A percentile compares a stretch with the other conserved stretches of the same genome.
Conservation (phyloP, 345 rosid species). For the Pistacia vera region DNA sequence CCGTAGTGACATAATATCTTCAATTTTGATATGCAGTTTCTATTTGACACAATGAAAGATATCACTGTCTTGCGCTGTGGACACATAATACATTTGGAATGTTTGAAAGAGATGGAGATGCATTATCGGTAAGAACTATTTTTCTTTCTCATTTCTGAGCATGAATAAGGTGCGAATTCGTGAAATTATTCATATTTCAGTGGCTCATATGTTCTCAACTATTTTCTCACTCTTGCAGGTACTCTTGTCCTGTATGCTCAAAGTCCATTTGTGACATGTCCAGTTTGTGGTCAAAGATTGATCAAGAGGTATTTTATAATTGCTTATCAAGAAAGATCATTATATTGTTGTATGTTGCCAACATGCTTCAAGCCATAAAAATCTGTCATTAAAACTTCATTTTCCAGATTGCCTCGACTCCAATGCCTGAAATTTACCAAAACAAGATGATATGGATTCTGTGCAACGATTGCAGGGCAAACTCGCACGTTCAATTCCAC, state of each 20-base stretch:
- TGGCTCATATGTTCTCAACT: background rate
- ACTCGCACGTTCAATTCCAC: slow-evolving; percentile 66
- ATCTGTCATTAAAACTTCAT: background rate
- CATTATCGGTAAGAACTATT: slow-evolving; percentile 43
- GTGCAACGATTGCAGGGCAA: slow-evolving; percentile 81
- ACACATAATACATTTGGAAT: slow-evolving; percentile 66
- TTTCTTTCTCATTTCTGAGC: background rate
- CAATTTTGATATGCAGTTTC: slow-evolving; percentile 44
- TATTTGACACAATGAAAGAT: slow-evolving; percentile 61
- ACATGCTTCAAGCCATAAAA: slow-evolving; percentile 5
- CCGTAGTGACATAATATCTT: slow-evolving; percentile 2
- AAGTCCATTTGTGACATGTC: slow-evolving; percentile 83
- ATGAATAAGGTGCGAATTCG: background rate
- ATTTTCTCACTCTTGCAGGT: slow-evolving; percentile 44
- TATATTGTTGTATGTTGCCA: background rate
- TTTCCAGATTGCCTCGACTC: slow-evolving; percentile 72
- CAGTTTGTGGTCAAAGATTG: slow-evolving; percentile 69
- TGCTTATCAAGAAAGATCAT: background rate
- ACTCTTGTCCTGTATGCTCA: slow-evolving; percentile 85
- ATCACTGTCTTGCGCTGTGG: slow-evolving; percentile 63
- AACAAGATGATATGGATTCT: slow-evolving; percentile 91
- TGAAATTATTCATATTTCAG: no score
- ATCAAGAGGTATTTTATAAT: slow-evolving; percentile 60
- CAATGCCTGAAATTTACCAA: slow-evolving; percentile 71
- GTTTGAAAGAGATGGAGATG: slow-evolving; percentile 52